phyloP scores from a whole-genome alignment of 768 basidiomycete genomes.

The Termitomyces sp. region DNA sequence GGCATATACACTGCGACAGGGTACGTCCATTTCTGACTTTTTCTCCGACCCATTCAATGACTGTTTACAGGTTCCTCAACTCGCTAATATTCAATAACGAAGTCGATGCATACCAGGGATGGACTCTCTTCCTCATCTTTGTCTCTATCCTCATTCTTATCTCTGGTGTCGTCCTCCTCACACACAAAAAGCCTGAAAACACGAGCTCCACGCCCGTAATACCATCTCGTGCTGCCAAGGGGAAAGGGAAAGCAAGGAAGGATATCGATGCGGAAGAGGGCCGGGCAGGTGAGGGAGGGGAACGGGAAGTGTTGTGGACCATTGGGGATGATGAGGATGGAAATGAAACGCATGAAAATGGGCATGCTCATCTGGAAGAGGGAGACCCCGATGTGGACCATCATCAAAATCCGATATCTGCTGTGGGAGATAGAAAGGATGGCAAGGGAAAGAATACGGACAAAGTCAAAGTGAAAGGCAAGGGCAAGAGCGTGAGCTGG shows the following conservation, averaged over 20 bases:
- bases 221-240: constrained; percentile 25
- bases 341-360: constrained; percentile 27
- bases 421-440: constrained; percentile 16
- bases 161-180: constrained; percentile 88
- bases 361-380: constrained; percentile 26
- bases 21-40: constrained; percentile 33
- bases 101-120: constrained; percentile 81
- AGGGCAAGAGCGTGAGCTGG: constrained; percentile 12
- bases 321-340: constrained; percentile 71
- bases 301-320: constrained; percentile 60
- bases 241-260: constrained; percentile 18
- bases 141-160: constrained; percentile 85
- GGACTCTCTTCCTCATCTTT: constrained; percentile 88
- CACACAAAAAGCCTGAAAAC: constrained; percentile 85
- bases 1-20: constrained; percentile 87
- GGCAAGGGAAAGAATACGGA: neutral
- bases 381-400: constrained; percentile 47
- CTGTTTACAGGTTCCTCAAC: constrained; percentile 39
- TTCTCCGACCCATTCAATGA: neutral
- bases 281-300: constrained; percentile 20
- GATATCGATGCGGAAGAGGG: constrained; percentile 23
- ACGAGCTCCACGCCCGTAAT: constrained; percentile 32
- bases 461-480: constrained; percentile 8
- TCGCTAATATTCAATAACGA: constrained; percentile 80
- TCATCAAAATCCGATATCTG: constrained; percentile 38